Evolutionary conservation across 306 rosid species (phyloP).

Genomic region (Pyrus betulifolia): DNA sequence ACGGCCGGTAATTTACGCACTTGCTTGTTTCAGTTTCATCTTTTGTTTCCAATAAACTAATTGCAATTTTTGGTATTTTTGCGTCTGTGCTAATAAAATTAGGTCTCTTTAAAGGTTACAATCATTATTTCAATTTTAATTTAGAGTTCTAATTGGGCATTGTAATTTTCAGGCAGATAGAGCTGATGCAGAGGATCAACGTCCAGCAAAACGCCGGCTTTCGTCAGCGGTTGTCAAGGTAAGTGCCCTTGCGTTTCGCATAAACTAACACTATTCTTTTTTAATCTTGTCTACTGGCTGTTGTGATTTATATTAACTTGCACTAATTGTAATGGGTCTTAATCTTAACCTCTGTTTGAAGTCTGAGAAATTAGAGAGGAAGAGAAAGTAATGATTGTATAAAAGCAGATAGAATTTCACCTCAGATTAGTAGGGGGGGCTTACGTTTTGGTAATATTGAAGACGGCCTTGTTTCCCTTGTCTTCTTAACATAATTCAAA

Average conservation of each 20-base stretch:
- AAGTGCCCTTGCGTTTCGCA: neutral
- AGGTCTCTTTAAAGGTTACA: neutral
- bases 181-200: slow-evolving; percentile 62
- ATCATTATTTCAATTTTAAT: neutral
- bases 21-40: neutral
- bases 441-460: neutral
- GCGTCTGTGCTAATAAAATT: neutral
- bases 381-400: neutral
- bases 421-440: neutral
- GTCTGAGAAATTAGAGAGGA: neutral
- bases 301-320: neutral
- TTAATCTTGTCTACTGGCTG: neutral
- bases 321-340: neutral
- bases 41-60: neutral
- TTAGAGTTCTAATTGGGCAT: neutral
- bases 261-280: neutral
- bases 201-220: slow-evolving; percentile 66
- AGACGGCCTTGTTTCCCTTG: neutral
- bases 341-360: neutral
- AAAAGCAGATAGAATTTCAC: neutral
- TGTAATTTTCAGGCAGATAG: slow-evolving; percentile 43
- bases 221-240: slow-evolving; percentile 96
- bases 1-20: slow-evolving; percentile 40
- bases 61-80: neutral
- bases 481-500: neutral